Conservation (phyloP, 192 early-diverging fungal genomes). For the Linnemannia schmuckeri region DNA sequence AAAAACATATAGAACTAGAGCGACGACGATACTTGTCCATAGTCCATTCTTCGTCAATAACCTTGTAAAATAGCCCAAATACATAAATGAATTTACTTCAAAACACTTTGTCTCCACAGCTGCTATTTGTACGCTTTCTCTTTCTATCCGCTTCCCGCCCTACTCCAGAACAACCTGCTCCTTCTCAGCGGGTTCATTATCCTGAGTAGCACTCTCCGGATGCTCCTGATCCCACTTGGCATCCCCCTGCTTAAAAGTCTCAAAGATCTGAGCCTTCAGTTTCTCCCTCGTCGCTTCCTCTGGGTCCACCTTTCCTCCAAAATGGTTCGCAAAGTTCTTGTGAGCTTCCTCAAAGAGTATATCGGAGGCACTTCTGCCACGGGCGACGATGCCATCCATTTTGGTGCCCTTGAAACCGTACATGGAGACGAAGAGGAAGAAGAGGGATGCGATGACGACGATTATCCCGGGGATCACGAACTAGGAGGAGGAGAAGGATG, state of each 20-base stretch:
- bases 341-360: not conserved
- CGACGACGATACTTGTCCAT: constrained; percentile 9
- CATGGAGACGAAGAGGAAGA: constrained; percentile 14
- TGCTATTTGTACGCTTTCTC: not conserved
- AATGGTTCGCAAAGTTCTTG: not conserved
- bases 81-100: not conserved
- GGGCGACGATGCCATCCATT: not conserved
- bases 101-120: not conserved
- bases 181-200: not conserved
- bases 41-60: not conserved
- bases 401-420: constrained; percentile 20
- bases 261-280: not conserved
- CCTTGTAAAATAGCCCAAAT: constrained; percentile 28
- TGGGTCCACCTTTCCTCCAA: not conserved
- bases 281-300: not conserved
- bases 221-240: not conserved
- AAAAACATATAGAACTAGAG: constrained; percentile 1
- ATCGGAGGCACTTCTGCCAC: not conserved
- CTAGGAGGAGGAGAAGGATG: constrained; percentile 8
- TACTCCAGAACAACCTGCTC: not conserved
- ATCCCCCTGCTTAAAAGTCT: not conserved
- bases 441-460: not conserved
- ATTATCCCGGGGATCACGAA: constrained; percentile 27
- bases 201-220: not conserved
- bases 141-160: not conserved